Conservation (phyloP, 495 filamentous ascomycete genomes). For the Aspergillus sclerotioniger region DNA sequence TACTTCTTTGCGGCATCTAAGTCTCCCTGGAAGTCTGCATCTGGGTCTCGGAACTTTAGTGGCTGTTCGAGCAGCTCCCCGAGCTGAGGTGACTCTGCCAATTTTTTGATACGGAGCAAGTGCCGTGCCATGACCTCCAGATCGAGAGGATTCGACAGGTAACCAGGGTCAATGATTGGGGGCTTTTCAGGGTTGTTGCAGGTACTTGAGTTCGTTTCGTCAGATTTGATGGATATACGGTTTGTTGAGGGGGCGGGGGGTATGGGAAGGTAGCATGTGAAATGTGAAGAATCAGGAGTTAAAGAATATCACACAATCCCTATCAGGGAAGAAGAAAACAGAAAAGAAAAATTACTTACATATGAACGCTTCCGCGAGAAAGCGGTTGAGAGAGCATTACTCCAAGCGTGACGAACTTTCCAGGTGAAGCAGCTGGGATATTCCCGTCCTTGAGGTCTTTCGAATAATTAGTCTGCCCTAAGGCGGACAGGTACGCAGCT, state of each 20-base stretch:
- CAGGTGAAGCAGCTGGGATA: conserved; percentile 5
- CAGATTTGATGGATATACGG: conserved; percentile 10
- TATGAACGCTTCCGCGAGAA: conserved; percentile 8
- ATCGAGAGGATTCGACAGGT: conserved; percentile 10
- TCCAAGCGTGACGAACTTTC: conserved; percentile 10
- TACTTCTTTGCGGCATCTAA: conserved; percentile 8
- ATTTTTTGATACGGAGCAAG: conserved; percentile 6
- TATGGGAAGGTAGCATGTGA: too few species aligned
- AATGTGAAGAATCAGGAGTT: conserved; percentile 9
- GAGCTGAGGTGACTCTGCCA: conserved; percentile 7
- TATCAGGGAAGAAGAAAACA: conserved; percentile 3
- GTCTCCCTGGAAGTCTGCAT: conserved; percentile 8
- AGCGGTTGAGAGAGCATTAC: conserved; percentile 9
- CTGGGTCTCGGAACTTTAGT: conserved; percentile 8
- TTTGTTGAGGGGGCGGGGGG: neutral
- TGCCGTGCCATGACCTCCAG: conserved; percentile 9
- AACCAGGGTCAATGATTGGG: conserved; percentile 8
- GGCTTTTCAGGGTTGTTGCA: conserved; percentile 5
- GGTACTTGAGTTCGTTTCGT: conserved; percentile 5
- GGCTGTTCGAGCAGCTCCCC: conserved; percentile 8
- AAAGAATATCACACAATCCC: conserved; percentile 5
- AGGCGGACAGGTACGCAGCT: conserved; percentile 7
- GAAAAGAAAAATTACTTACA: too few species aligned
- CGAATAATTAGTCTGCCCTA: conserved; percentile 8
- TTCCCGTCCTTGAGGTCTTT: conserved; percentile 6